A percentile compares a stretch with the other conserved stretches of the same genome.
These are phyloP conservation scores for Epicoccum nigrum DNA, from an alignment of 2,329 filamentous ascomycete genomes.

Conservation along the genomic window DNA sequence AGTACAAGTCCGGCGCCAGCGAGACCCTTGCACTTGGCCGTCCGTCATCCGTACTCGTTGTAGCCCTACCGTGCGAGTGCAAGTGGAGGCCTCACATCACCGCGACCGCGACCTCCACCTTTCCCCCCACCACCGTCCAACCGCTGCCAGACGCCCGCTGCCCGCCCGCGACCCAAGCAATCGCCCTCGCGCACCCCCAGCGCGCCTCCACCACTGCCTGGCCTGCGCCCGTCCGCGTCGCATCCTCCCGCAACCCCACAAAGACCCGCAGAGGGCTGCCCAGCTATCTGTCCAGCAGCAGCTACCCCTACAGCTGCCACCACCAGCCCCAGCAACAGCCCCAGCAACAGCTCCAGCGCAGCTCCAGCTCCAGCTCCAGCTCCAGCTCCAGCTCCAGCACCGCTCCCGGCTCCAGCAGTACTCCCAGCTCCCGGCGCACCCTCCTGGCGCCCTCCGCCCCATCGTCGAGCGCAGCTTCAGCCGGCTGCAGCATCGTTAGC, in stretches of 20 bases:
- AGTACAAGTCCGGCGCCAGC: no score
- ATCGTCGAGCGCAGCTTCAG: constrained; percentile 10
- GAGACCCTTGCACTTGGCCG: no score
- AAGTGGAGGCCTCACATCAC: not conserved
- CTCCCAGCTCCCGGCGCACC: not conserved
- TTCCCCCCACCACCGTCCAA: not conserved
- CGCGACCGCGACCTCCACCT: not conserved
- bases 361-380: no score
- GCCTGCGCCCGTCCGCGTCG: constrained; percentile 26
- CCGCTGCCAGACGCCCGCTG: not conserved
- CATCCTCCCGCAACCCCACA: constrained; percentile 21
- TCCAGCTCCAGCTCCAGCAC: not conserved
- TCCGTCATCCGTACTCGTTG: not conserved
- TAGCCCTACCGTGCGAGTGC: not conserved
- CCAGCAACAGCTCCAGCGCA: no score
- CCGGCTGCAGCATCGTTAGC: no score
- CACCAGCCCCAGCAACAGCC: no score
- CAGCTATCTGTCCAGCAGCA: no score
- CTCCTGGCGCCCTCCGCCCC: not conserved
- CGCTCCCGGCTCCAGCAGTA: no score
- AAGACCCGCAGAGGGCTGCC: not conserved
- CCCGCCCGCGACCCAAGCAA: not conserved
- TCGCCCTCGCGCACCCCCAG: not conserved
- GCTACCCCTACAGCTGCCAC: no score
- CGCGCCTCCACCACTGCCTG: constrained; percentile 7